Evolutionary conservation across 1,139 yeast species (phyloP), one percentile per base, ranked within the genome.

Genomic region (Magnusiomyces starmeri): DNA sequence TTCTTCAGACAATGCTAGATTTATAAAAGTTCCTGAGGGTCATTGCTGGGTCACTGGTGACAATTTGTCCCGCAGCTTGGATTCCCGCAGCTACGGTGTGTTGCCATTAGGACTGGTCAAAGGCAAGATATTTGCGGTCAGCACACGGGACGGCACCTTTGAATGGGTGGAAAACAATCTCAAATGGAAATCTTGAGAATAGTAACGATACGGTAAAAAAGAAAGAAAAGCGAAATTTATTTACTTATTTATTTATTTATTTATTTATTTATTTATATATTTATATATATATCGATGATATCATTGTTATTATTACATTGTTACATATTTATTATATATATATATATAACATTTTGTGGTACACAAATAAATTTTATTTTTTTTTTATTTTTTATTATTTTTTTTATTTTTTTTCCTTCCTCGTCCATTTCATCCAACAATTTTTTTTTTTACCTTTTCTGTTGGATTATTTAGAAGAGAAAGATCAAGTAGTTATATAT

Each of bases 1-100:
- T n/a, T n/a, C n/a, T n/a, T n/a, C n/a, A n/a, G 40, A 35, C 16
- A 35, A 9, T 8, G 9, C 40, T 9, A 9, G 24, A 72, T 53
- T 45, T 24, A 54, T 54, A 27, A 49, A 54, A 27, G 53, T 54
- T 4, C 56, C 56, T 2, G 57, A 61, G 54, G 98, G 98, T 2
- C 98, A 94, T 68, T 88, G 89, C 46, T 94, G 97, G 97, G 84
- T 90, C 4, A 88, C 97, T 0, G 99, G 98, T 1, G 98, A 92
- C 64, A 92, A 92, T 63, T 68, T 92, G 54, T 77, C 88, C 41
- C 89, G 83, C 60, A 86, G 96, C n/a, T 71, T 90, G 51, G 99
- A 94, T 62, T 88, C 96, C 6, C 72, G 98, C 59, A 80, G 89
- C 0, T 92, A 92, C 65, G 87, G 92, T 25, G 89, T 84, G 22